Evolutionary conservation across 257 asterid species (phyloP).

Genomic region (Sherardia arvensis): DNA sequence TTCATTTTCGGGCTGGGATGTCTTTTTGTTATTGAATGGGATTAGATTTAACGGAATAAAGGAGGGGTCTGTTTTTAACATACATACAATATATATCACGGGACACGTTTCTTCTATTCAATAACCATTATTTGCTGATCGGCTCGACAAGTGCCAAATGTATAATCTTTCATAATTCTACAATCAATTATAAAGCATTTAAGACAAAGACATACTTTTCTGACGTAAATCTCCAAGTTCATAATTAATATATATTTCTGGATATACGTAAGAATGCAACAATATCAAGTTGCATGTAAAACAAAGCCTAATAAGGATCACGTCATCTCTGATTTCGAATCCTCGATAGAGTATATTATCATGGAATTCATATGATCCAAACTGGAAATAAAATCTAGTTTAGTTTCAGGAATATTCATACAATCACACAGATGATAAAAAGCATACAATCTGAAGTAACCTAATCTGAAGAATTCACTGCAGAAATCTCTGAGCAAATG

Average conservation of each 20-base stretch:
- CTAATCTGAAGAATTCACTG: neutral
- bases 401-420: neutral
- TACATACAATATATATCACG: neutral
- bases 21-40: neutral
- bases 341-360: neutral
- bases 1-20: neutral
- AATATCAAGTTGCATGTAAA: neutral
- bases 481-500: constrained; percentile 20
- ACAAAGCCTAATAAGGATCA: constrained; percentile 1
- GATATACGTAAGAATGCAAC: neutral
- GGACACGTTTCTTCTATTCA: neutral
- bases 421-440: neutral
- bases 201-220: neutral
- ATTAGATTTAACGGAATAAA: neutral
- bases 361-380: neutral
- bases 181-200: neutral
- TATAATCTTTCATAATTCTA: neutral
- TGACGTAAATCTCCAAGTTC: neutral
- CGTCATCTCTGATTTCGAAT: neutral
- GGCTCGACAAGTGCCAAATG: neutral
- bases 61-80: neutral
- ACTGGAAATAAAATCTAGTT: neutral
- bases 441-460: neutral
- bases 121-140: neutral
- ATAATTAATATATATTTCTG: neutral